Evolutionary conservation across 768 basidiomycete species (phyloP).

Genomic region (Leccinum fibrillosum): DNA sequence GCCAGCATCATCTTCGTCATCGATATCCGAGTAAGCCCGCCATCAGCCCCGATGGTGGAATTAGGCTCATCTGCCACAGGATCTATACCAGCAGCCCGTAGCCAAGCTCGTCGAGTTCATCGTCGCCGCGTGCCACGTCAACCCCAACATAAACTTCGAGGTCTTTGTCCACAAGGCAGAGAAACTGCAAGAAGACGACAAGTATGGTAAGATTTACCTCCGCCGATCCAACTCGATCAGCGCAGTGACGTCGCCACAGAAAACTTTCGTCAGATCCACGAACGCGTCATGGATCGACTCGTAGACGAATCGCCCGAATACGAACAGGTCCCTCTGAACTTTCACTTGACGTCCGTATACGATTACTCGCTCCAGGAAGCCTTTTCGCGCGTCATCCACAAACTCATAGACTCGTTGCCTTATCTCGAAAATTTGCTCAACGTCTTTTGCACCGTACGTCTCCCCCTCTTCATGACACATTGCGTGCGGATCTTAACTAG

Average conservation of each 20-base stretch:
- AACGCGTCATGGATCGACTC: conserved; percentile 80
- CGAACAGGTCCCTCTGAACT: conserved; percentile 77
- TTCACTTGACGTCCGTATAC: conserved; percentile 90
- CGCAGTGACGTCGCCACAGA: conserved; percentile 46
- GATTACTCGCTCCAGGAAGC: conserved; percentile 91
- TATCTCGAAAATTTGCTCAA: conserved; percentile 87
- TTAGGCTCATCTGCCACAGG: conserved; percentile 39
- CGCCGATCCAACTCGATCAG: not conserved
- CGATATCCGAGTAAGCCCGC: conserved; percentile 76
- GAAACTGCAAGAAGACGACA: conserved; percentile 86
- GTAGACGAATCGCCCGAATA: conserved; percentile 73
- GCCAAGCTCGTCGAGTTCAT: conserved; percentile 80
- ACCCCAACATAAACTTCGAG: conserved; percentile 76
- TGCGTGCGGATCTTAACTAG: not conserved
- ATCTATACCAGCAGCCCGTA: conserved; percentile 82
- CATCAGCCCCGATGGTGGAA: not conserved
- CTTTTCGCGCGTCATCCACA: conserved; percentile 86
- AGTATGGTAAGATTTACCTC: conserved; percentile 59
- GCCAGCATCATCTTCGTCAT: conserved; percentile 89
- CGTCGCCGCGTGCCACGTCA: conserved; percentile 68
- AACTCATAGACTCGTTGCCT: conserved; percentile 78
- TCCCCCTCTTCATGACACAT: not conserved
- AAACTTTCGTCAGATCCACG: conserved; percentile 87
- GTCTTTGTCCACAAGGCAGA: conserved; percentile 97
- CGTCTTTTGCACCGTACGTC: conserved; percentile 70